These are phyloP conservation scores for Croton laevigatus DNA, from an alignment of 441 rosid species.

Conservation along the genomic window DNA sequence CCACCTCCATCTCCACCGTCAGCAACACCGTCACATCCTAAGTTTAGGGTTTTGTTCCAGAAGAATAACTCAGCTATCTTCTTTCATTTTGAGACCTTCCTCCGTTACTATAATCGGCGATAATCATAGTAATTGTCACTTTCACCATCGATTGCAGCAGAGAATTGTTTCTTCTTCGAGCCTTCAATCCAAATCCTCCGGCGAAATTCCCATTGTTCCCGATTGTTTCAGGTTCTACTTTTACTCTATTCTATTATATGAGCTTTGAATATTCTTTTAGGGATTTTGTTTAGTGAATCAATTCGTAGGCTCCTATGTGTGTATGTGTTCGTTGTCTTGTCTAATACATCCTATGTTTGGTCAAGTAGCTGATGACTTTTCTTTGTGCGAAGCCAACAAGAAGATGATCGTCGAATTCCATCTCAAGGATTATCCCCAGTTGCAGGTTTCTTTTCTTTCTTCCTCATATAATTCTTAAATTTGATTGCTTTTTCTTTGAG, in stretches of 20 bases:
- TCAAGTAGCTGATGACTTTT: conserved; percentile 35
- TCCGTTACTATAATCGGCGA: conserved; percentile 22
- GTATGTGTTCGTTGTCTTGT: not conserved
- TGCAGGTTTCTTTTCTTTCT: conserved; percentile 49
- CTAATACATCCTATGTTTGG: conserved; percentile 19
- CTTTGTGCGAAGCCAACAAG: conserved; percentile 50
- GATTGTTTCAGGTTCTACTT: conserved; percentile 48
- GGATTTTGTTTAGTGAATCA: not conserved
- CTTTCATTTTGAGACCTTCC: conserved; percentile 31
- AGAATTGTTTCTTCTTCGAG: conserved; percentile 35
- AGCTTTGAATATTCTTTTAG: not conserved
- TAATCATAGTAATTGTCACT: not conserved
- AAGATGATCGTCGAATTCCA: conserved; percentile 47
- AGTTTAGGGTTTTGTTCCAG: conserved; percentile 44
- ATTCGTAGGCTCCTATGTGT: not conserved
- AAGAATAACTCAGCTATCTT: conserved; percentile 39
- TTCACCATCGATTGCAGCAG: conserved; percentile 23
- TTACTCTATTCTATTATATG: not conserved
- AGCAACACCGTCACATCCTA: not conserved
- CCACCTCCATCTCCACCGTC: conserved; percentile 22
- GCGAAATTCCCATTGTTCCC: conserved; percentile 40
- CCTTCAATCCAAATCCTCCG: conserved; percentile 36
- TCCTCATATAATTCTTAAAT: not conserved
- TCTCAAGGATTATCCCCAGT: conserved; percentile 45
- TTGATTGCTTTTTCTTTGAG: no score